phyloP scores from a whole-genome alignment of 805 yeast species.

The Saturnispora gosingensis region DNA sequence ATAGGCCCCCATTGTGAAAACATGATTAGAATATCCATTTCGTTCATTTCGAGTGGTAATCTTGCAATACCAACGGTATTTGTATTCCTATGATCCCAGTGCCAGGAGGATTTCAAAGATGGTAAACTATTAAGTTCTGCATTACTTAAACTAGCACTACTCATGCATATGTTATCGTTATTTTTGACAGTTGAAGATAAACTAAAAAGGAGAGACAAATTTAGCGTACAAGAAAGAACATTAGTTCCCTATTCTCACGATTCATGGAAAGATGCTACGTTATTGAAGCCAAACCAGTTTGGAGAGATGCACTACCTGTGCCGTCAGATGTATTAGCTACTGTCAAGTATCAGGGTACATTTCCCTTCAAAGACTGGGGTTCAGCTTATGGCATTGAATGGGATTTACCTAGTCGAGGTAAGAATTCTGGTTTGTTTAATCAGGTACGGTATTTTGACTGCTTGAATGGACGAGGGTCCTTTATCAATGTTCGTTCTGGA shows the following conservation, averaged over 20 bases:
- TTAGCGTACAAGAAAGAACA: neutral
- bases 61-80: slow-evolving; percentile 74
- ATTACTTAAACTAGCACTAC: neutral
- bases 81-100: slow-evolving; percentile 67
- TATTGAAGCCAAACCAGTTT: neutral
- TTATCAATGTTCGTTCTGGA: slow-evolving; percentile 37
- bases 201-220: neutral
- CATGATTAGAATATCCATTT: slow-evolving; percentile 64
- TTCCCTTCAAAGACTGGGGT: neutral
- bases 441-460: slow-evolving; percentile 46
- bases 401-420: slow-evolving; percentile 37
- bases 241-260: neutral
- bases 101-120: slow-evolving; percentile 68
- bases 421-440: slow-evolving; percentile 52
- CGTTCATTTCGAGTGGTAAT: slow-evolving; percentile 53
- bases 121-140: slow-evolving; percentile 5
- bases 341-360: slow-evolving; percentile 1
- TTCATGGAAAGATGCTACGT: slow-evolving; percentile 3
- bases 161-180: neutral
- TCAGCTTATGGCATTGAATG: slow-evolving; percentile 3
- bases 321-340: neutral
- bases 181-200: neutral
- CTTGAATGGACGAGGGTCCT: slow-evolving; percentile 49
- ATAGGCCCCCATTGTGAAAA: slow-evolving; percentile 91
- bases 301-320: neutral